A percentile compares a stretch with the other conserved stretches of the same genome.
Evolutionary conservation across 768 basidiomycete species (phyloP).

Genomic region (Favolaschia claudopus): DNA sequence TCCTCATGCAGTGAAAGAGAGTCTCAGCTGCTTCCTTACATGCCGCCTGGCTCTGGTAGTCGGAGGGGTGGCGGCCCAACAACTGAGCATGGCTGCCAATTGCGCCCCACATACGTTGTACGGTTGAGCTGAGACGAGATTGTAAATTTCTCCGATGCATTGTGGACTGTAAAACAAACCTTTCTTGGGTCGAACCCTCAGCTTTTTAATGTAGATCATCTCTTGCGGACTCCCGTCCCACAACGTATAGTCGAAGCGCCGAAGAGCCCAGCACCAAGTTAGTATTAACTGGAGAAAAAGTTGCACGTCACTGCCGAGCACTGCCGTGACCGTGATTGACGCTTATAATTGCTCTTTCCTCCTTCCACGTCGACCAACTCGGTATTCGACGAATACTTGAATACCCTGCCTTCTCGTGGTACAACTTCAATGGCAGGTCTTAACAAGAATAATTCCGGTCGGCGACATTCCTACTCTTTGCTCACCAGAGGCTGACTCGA

Average conservation of each 20-base stretch:
- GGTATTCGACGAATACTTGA: too few species aligned
- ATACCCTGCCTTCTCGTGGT: conserved; percentile 11
- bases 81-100: conserved; percentile 81
- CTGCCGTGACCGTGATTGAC: conserved; percentile 7
- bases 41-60: conserved; percentile 58
- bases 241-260: too few species aligned
- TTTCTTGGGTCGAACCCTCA: conserved; percentile 83
- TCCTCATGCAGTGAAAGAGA: conserved; percentile 86
- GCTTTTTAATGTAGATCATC: conserved; percentile 78
- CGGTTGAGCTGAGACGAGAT: conserved; percentile 44
- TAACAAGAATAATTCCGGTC: conserved; percentile 92
- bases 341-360: conserved; percentile 7
- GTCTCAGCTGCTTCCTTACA: conserved; percentile 68
- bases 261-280: conserved; percentile 6
- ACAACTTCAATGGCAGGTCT: conserved; percentile 46
- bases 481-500: too few species aligned
- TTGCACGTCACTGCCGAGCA: too few species aligned
- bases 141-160: conserved; percentile 1
- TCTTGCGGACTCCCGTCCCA: conserved; percentile 7
- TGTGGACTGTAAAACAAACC: conserved; percentile 56
- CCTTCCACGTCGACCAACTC: conserved; percentile 23
- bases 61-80: conserved; percentile 83
- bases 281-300: not conserved
- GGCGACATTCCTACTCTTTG: too few species aligned
- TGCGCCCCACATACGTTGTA: conserved; percentile 70